These are phyloP conservation scores for Biancaea sappan DNA, from an alignment of 306 rosid species.

Conservation along the genomic window DNA sequence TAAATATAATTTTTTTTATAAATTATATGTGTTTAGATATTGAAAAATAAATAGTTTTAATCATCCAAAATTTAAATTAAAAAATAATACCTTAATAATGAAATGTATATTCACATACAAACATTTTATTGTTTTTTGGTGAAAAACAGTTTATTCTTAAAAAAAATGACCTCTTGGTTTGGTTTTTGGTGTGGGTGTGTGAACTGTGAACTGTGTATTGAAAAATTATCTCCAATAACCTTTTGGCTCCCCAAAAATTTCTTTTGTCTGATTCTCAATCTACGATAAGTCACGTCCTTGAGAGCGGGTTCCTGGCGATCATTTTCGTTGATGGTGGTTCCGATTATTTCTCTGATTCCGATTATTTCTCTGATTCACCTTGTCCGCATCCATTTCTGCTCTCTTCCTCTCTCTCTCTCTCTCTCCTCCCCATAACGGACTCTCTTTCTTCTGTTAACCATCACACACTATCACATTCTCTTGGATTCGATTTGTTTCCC, in stretches of 20 bases:
- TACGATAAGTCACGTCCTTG: conserved; percentile 23
- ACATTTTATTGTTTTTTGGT: too few relatives aligned
- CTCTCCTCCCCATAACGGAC: neutral
- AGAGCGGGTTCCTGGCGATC: conserved; percentile 41
- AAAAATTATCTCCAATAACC: neutral
- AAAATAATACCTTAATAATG: too few relatives aligned
- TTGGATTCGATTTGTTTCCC: neutral
- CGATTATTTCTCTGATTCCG: conserved; percentile 34
- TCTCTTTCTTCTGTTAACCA: neutral
- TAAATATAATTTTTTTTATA: too few relatives aligned
- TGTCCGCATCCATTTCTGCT: conserved; percentile 11
- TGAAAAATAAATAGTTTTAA: too few relatives aligned
- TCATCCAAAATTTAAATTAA: too few relatives aligned
- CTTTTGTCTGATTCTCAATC: conserved; percentile 14
- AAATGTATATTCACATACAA: too few relatives aligned
- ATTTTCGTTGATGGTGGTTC: conserved; percentile 36
- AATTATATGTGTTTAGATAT: too few relatives aligned
- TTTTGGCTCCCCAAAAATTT: neutral
- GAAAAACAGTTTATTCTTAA: too few relatives aligned
- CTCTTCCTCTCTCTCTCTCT: neutral
- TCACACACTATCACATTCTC: neutral
- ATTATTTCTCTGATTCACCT: conserved; percentile 33
- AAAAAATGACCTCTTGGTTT: too few relatives aligned
- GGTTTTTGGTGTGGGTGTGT: neutral
- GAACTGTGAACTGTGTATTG: neutral